Base-by-base conservation (phyloP, 352 stramenopile species). In the Globisporangium middletonii region DNA sequence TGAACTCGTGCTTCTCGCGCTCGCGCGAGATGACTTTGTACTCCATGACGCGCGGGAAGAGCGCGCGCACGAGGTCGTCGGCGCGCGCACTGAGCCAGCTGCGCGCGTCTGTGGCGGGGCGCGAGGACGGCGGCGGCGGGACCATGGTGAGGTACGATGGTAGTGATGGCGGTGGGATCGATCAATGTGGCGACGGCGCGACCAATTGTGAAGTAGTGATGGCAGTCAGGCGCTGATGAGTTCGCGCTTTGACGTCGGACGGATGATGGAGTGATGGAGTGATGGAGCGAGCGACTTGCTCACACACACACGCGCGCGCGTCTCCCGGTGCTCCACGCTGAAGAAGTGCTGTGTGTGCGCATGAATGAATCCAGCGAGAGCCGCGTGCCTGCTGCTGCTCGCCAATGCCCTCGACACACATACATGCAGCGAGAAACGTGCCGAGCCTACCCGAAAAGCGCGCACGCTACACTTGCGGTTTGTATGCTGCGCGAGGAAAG, bases 1-100 rank as follows among this genome's bases (percentile, higher is more conserved):
- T 86, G 63, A 88, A 85, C 67, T 88, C 77, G 68, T 89, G 79
- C 69, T 86, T 88, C 52, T 87, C 73, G 35, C 60, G 70, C 65
- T 89, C 77, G 52, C 79, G 77, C 11, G 67, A 82, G 60, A 88
- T 88, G 42, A 89, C 77, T 47, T 88, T 87, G 65, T 88, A 89
- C 75, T 89, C 79, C 73, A 86, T 85, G 13, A 89, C 73, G 51
- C 68, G 70, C 15, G 79, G 79, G 50, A 78, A 81, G 48, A 89
- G 62, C 44, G 73, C 71, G 55, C 73, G 77, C 26, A 68, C 67
- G 15, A 86, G 51, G 16, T 16, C 27, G 23, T 49, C 41, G 13
- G 49, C 41, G 30, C 28, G 41, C 13, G 28, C n/a, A 18, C 46
- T 28, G 54, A 59, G 54, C 54, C 46, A 53, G 28, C 28, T 54